Conservation (phyloP, 2,329 filamentous ascomycete genomes). For the Penicillium olsonii region DNA sequence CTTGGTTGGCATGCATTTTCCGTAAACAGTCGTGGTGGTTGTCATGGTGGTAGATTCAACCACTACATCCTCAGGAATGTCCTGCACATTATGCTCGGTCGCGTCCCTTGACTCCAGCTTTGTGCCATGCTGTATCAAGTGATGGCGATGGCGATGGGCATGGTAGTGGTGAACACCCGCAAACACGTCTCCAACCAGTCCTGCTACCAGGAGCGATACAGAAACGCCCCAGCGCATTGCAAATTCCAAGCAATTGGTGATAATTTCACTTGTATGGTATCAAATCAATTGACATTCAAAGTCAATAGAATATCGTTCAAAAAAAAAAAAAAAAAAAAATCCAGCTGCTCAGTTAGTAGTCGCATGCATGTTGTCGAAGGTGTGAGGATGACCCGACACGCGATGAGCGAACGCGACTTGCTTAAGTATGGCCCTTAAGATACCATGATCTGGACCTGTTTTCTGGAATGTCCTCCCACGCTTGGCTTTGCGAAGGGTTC, state of each 20-base stretch:
- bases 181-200: constrained; percentile 25
- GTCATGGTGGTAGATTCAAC: constrained; percentile 20
- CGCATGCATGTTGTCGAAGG: constrained; percentile 1
- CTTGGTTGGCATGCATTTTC: constrained; percentile 7
- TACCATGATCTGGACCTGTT: background rate
- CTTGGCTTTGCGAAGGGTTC: constrained; percentile 1
- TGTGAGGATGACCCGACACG: background rate
- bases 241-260: background rate
- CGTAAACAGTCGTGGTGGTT: constrained; percentile 14
- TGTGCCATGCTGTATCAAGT: constrained; percentile 5
- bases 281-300: background rate
- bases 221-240: constrained; percentile 35
- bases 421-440: constrained; percentile 4
- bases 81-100: background rate
- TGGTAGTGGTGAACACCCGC: constrained; percentile 32
- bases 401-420: constrained; percentile 2
- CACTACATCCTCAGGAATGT: constrained; percentile 10
- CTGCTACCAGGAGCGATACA: constrained; percentile 26
- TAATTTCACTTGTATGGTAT: background rate
- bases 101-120: constrained; percentile 2
- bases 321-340: background rate
- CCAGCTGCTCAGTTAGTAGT: background rate
- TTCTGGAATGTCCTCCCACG: constrained; percentile 6
- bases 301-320: background rate
- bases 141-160: constrained; percentile 16